A percentile compares a stretch with the other conserved stretches of the same genome.
phyloP scores from a whole-genome alignment of 768 basidiomycete species.

The Boletus rubropictus region DNA sequence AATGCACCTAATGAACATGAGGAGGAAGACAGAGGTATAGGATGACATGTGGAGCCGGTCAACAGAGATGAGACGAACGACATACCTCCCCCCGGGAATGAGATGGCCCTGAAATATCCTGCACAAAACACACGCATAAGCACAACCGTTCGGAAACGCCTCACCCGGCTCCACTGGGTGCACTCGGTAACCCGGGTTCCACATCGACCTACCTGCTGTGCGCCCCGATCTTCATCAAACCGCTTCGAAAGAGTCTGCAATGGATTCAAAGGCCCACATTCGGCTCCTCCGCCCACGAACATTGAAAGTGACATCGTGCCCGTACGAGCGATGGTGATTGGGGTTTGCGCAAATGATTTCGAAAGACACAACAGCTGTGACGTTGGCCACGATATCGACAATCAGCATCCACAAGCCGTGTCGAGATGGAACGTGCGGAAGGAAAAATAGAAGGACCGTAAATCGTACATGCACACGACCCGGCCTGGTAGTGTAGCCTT shows the following conservation, averaged over 20 bases:
- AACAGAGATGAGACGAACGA: constrained; percentile 7
- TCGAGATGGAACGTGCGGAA: neutral
- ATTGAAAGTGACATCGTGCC: constrained; percentile 68
- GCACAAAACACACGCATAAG: constrained; percentile 3
- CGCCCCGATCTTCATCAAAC: constrained; percentile 72
- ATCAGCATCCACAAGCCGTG: neutral
- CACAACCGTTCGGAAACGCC: neutral
- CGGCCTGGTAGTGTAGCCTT: neutral
- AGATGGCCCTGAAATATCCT: constrained; percentile 68
- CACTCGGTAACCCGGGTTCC: constrained; percentile 6
- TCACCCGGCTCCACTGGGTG: neutral
- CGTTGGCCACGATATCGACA: neutral
- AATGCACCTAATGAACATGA: constrained; percentile 38
- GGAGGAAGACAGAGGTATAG: neutral
- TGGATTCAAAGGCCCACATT: constrained; percentile 84
- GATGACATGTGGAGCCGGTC: constrained; percentile 6
- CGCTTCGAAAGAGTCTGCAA: constrained; percentile 74
- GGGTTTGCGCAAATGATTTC: neutral
- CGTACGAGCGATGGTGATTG: neutral
- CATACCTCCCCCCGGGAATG: constrained; percentile 42
- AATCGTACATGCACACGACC: neutral
- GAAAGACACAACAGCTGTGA: neutral
- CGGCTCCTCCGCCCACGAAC: constrained; percentile 58
- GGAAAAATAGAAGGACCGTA: neutral
- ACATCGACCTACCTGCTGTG: constrained; percentile 56